Evolutionary conservation across 2,329 filamentous ascomycete species (phyloP), one percentile per base, ranked within the genome.

Genomic region (Curvularia spicifera): DNA sequence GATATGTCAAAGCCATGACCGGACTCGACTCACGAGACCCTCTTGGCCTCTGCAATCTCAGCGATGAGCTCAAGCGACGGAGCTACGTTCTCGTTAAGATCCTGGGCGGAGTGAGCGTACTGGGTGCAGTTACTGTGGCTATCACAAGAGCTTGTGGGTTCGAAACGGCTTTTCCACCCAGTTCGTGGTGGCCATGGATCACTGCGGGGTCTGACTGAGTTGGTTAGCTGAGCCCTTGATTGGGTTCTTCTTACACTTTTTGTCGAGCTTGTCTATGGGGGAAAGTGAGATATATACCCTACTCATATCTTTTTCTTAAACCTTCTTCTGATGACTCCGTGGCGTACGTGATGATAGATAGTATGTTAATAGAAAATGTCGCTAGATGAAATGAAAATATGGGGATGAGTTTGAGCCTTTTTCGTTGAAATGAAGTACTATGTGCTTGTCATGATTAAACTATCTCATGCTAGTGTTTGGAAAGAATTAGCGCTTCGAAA

Each of bases 61-160:
- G 86, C 2, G 86, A 89, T 20, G 84, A 87, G 35, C 70, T 96
- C 39, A 87, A 84, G 66, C 82, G 83, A 44, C 84, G 83, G 45
- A 85, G 90, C 0, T 88, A 88, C 80, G 76, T 89, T 46, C 84
- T 90, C 0, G 79, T 96, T 37, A 90, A 93, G 72, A 80, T 96
- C 5, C 76, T 93, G 22, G 90, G 91, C 13, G 87, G 90, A 51
- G 81, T 93, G 52, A 88, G 92, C 0, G 79, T 95, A 28, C 74
- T 96, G 3, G 90, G 91, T 3, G 91, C 90, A 13, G 73, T 94
- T 35, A 85, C 87, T 22, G 81, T 90, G 18, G 72, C 72, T 22
- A 71, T 77, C 13, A 74, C 74, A 46, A 76, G 76, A 66, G 69
- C 76, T 6, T 72, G 73, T 57, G 71, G 76, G 57, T 56, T 72